A percentile compares a stretch with the other conserved stretches of the same genome.
Conservation (phyloP, 2,329 filamentous ascomycete species). For the Hymenoscyphus infarciens region DNA sequence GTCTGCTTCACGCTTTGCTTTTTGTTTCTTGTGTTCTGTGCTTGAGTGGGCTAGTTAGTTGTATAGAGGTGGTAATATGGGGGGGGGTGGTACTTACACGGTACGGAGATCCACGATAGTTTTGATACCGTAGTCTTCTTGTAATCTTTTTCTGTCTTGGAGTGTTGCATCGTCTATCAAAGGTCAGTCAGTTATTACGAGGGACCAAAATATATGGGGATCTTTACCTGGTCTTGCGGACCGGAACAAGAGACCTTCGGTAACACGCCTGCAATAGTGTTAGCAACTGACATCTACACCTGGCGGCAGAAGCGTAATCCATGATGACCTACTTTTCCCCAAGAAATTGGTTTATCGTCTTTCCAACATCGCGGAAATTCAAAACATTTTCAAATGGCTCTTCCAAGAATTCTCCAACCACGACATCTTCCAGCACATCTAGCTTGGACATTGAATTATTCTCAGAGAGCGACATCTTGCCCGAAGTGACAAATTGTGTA, state of each 20-base stretch:
- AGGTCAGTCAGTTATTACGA: conserved; percentile 18
- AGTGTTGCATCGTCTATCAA: conserved; percentile 66
- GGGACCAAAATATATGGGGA: background rate
- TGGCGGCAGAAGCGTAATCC: too few species aligned
- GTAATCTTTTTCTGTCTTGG: conserved; percentile 58
- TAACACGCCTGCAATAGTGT: conserved; percentile 42
- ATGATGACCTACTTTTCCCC: conserved; percentile 48
- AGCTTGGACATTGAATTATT: background rate
- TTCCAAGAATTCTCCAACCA: background rate
- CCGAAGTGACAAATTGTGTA: background rate
- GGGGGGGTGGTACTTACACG: conserved; percentile 49
- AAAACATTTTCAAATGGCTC: conserved; percentile 53
- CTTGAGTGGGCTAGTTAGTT: conserved; percentile 38
- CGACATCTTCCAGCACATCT: conserved; percentile 3
- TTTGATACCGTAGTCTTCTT: conserved; percentile 58
- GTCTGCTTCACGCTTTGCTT: conserved; percentile 54
- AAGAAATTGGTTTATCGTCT: conserved; percentile 58
- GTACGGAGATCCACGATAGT: conserved; percentile 79
- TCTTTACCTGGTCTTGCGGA: conserved; percentile 58
- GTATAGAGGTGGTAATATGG: background rate
- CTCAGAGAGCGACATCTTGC: background rate
- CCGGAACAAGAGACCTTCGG: conserved; percentile 63
- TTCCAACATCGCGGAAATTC: conserved; percentile 76
- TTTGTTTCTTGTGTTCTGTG: conserved; percentile 69
- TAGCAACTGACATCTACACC: too few species aligned